phyloP scores from a whole-genome alignment of 2,329 filamentous ascomycete species.

The Colletotrichum salicis region DNA sequence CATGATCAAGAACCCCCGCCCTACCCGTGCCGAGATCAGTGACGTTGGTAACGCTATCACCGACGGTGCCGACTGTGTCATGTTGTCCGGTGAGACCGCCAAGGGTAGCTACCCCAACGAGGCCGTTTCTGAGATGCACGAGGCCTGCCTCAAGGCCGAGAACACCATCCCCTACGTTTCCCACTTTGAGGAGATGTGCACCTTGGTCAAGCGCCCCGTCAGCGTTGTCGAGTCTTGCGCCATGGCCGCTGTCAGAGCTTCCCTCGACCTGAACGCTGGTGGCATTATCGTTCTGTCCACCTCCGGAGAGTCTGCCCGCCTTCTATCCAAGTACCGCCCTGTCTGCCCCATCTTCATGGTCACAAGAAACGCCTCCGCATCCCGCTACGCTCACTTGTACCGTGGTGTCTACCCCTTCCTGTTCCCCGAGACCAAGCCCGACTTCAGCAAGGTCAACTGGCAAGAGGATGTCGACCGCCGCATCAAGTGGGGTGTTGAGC shows the following conservation, averaged over 20 bases:
- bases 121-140: slow-evolving; percentile 97
- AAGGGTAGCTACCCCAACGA: slow-evolving; percentile 95
- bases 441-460: slow-evolving; percentile 94
- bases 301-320: slow-evolving; percentile 91
- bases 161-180: slow-evolving; percentile 97
- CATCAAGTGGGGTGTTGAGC: slow-evolving; percentile 94
- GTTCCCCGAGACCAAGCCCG: slow-evolving; percentile 92
- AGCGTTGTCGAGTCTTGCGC: slow-evolving; percentile 92
- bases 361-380: slow-evolving; percentile 84
- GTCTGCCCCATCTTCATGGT: slow-evolving; percentile 99
- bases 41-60: slow-evolving; percentile 98
- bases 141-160: slow-evolving; percentile 95
- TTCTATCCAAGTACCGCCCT: slow-evolving; percentile 97
- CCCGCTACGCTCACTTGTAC: slow-evolving; percentile 93
- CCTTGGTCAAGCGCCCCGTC: slow-evolving; percentile 83
- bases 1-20: slow-evolving; percentile 99
- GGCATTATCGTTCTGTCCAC: slow-evolving; percentile 97
- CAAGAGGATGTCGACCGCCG: slow-evolving; percentile 98
- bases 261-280: slow-evolving; percentile 94
- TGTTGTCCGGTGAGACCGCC: slow-evolving; percentile 98
- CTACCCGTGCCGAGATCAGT: slow-evolving; percentile 97
- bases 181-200: slow-evolving; percentile 94
- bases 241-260: slow-evolving; percentile 96
- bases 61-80: slow-evolving; percentile 98
- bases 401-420: slow-evolving; percentile 98